phyloP scores from a whole-genome alignment of 768 basidiomycete species.

The Peribolospora kevripleyi region DNA sequence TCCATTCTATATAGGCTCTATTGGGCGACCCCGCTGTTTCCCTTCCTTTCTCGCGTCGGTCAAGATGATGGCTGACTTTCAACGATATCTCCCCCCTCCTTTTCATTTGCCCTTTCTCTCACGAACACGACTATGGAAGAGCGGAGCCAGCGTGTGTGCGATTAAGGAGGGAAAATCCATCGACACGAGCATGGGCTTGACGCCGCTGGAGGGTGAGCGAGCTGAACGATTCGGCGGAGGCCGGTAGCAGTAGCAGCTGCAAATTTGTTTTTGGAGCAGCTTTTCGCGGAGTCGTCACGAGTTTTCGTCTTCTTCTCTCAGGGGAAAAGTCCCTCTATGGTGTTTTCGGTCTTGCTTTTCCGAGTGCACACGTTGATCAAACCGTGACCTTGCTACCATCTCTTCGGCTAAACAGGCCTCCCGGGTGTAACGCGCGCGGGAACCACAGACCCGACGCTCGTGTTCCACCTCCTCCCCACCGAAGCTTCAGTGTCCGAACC shows the following conservation, averaged over 20 bases:
- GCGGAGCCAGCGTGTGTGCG: conserved; percentile 64
- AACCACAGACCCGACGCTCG: conserved; percentile 55
- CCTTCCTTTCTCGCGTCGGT: too few species aligned
- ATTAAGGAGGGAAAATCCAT: conserved; percentile 46
- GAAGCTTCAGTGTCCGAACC: conserved; percentile 25
- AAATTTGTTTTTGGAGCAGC: neutral
- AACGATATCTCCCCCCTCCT: too few species aligned
- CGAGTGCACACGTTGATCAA: neutral
- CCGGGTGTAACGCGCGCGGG: conserved; percentile 75
- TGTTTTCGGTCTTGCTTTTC: neutral
- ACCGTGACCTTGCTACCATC: neutral
- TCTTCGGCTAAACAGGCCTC: conserved; percentile 23
- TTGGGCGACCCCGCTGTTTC: too few species aligned
- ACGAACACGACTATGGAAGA: conserved; percentile 12
- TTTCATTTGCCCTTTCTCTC: too few species aligned
- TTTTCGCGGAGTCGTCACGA: neutral
- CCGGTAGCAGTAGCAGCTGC: neutral
- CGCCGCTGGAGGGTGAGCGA: conserved; percentile 39
- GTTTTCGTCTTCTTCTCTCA: neutral
- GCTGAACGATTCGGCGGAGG: too few species aligned
- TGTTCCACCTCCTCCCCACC: conserved; percentile 59
- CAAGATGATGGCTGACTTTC: too few species aligned
- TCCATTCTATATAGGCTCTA: too few species aligned
- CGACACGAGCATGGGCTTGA: conserved; percentile 78
- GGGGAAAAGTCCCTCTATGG: neutral